A percentile compares a stretch with the other conserved stretches of the same genome.
These are phyloP conservation scores for Populus alba DNA, from an alignment of 345 rosid species.

Conservation along the genomic window DNA sequence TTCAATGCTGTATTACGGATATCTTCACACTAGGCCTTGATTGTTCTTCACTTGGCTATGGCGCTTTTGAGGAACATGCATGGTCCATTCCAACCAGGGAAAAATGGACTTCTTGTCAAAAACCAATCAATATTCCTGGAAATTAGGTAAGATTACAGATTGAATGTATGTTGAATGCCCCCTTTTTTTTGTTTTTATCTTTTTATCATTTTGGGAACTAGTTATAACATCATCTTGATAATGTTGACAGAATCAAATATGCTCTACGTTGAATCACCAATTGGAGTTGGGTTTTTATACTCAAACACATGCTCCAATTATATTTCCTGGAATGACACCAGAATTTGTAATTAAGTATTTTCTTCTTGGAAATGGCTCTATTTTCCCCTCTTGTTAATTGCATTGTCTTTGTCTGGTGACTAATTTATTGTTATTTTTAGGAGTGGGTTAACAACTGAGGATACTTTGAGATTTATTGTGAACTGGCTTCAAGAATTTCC, in stretches of 20 bases:
- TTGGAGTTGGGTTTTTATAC: slow-evolving; percentile 35
- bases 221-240: too few species aligned
- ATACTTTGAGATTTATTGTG: slow-evolving; percentile 32
- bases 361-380: not conserved
- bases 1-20: too few species aligned
- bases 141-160: slow-evolving; percentile 15
- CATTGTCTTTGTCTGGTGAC: not conserved
- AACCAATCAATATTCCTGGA: slow-evolving; percentile 39
- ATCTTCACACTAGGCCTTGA: slow-evolving; percentile 27
- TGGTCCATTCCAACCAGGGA: slow-evolving; percentile 36
- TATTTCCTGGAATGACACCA: slow-evolving; percentile 15
- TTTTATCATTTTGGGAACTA: not conserved
- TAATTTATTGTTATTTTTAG: not conserved
- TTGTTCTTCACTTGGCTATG: slow-evolving; percentile 43
- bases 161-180: not conserved
- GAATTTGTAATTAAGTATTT: slow-evolving; percentile 1
- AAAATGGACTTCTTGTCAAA: slow-evolving; percentile 27
- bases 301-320: slow-evolving; percentile 32
- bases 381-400: not conserved
- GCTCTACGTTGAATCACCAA: slow-evolving; percentile 32
- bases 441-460: slow-evolving; percentile 21
- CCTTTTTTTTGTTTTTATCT: not conserved
- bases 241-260: slow-evolving; percentile 7
- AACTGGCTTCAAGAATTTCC: slow-evolving; percentile 43
- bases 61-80: slow-evolving; percentile 36